Percentiles rank a stretch among this genome's conserved stretches.
phyloP scores from a whole-genome alignment of 192 early-diverging fungal species.

The Rhizoclosmatium sp. region DNA sequence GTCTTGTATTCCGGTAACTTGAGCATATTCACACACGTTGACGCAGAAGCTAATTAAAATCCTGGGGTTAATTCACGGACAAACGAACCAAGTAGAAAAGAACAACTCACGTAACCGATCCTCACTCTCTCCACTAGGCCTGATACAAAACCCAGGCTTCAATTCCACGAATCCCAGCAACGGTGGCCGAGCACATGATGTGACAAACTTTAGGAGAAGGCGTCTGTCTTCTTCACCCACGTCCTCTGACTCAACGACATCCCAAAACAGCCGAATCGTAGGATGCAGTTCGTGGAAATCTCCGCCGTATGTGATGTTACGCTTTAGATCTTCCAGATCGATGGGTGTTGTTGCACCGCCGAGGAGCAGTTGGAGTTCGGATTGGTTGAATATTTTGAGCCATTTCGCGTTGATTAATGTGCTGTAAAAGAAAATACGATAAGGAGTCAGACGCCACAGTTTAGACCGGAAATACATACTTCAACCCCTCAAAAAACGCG shows the following conservation, averaged over 20 bases:
- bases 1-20: slow-evolving; percentile 84
- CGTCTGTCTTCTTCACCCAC: slow-evolving; percentile 56
- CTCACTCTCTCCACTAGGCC: slow-evolving; percentile 71
- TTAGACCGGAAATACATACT: not conserved
- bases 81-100: too few relatives aligned
- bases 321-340: slow-evolving; percentile 76
- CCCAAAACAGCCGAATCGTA: slow-evolving; percentile 83
- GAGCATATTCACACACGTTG: slow-evolving; percentile 84
- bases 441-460: not conserved
- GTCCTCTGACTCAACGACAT: slow-evolving; percentile 63
- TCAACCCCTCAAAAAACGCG: slow-evolving; percentile 88
- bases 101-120: slow-evolving; percentile 69
- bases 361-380: slow-evolving; percentile 90
- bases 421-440: slow-evolving; percentile 17
- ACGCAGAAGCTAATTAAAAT: slow-evolving; percentile 53
- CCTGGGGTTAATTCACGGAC: not conserved
- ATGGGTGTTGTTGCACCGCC: slow-evolving; percentile 81
- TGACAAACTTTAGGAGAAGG: slow-evolving; percentile 87
- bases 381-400: slow-evolving; percentile 92
- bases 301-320: slow-evolving; percentile 79
- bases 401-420: slow-evolving; percentile 87
- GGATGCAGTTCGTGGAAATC: slow-evolving; percentile 74
- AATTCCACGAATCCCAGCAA: slow-evolving; percentile 86
- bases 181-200: slow-evolving; percentile 89
- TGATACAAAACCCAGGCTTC: slow-evolving; percentile 75